Evolutionary conservation across 768 basidiomycete genomes (phyloP), one percentile per base, ranked within the genome.

Genomic region (Hygrocybe punicea): DNA sequence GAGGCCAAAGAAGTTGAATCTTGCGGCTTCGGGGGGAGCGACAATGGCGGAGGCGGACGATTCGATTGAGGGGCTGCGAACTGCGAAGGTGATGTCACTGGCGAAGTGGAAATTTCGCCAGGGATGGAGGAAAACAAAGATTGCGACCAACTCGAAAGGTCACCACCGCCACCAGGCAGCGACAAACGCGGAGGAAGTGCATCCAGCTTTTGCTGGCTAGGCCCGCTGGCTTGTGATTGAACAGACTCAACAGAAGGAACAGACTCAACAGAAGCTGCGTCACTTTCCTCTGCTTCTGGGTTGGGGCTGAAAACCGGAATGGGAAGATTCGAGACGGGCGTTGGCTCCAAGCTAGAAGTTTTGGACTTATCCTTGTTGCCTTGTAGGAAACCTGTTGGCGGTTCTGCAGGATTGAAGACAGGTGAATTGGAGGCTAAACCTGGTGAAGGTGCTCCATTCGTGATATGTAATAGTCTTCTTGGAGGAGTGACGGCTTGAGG

Each of bases 91-190:
- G 40, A 29, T 25, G 3, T 10, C n/a, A 10, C 19, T 29, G 40
- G 9, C 5, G 25, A 16, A 11, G 44, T 14, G 13, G 53, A 45
- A 14, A 55, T 10, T 10, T 25, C 23, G 7, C 4, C 51, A 8
- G 78, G 77, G n/a, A 84, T 77, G 2, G 78, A 81, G n/a, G 73
- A 79, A 33, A 85, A 73, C 35, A 85, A 61, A 6, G 80, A 75
- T 61, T 81, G 76, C 9, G 80, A 76, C 85, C 84, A 85, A 24
- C 75, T 74, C 9, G 76, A 73, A 24, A 84, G 70, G 59, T 79
- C 83, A 11, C 69, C 64, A 55, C 67, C 69, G 45, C 71, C 72
- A 37, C 80, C 78, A 35, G 74, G 81, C 4, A 84, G 71, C 4
- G 83, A 84, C 29, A 86, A 63, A 13, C 84, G 78, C 10, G 84